A percentile compares a stretch with the other conserved stretches of the same genome.
These are phyloP conservation scores for Aphanomyces astaci DNA, from an alignment of 352 stramenopile genomes.

Conservation along the genomic window DNA sequence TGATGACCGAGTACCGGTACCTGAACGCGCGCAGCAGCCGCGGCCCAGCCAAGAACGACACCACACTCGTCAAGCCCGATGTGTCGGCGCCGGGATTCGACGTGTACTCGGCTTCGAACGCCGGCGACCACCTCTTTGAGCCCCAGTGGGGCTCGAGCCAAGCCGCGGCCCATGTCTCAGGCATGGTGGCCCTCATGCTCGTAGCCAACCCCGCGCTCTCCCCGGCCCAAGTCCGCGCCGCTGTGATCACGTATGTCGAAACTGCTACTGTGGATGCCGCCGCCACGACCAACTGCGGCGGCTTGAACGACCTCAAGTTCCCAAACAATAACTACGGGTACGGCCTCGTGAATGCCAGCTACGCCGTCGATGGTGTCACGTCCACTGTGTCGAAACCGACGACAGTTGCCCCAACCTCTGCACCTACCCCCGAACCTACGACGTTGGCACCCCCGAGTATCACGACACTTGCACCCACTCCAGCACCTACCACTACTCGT, in stretches of 20 bases:
- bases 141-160: conserved; percentile 60
- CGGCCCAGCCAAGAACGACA: conserved; percentile 32
- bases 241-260: conserved; percentile 31
- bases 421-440: not conserved
- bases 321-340: conserved; percentile 40
- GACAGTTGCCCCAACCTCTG: not conserved
- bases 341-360: conserved; percentile 20
- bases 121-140: conserved; percentile 37
- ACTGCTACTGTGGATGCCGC: conserved; percentile 28
- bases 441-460: not conserved
- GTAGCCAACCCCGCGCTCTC: conserved; percentile 32
- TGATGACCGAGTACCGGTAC: conserved; percentile 38
- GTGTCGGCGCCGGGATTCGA: conserved; percentile 38
- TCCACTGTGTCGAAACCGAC: not conserved
- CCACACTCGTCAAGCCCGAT: conserved; percentile 43
- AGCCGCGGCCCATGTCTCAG: conserved; percentile 51
- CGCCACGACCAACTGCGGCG: conserved; percentile 32
- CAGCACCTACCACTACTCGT: not conserved
- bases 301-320: conserved; percentile 28
- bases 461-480: not conserved
- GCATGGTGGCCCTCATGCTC: conserved; percentile 46
- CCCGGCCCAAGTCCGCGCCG: conserved; percentile 37
- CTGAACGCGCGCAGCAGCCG: conserved; percentile 48
- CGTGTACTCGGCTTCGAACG: conserved; percentile 46
- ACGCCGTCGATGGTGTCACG: not conserved